Evolutionary conservation across 345 rosid genomes (phyloP).

Genomic region (Garcia nutans): DNA sequence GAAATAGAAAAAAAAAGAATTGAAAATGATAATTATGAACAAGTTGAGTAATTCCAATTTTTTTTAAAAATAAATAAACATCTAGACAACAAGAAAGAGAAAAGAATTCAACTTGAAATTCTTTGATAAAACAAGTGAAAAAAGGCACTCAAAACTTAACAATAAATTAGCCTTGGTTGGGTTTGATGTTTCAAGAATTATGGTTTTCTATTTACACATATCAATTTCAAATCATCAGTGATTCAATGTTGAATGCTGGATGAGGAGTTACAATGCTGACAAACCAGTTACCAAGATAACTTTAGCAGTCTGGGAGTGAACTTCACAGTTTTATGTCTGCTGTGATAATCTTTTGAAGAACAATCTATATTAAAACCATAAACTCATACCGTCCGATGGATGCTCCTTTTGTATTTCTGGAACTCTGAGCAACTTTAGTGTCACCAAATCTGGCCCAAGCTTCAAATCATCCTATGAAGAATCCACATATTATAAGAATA

Average conservation of each 20-base stretch:
- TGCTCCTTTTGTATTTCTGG: conserved; percentile 14
- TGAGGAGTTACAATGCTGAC: conserved; percentile 52
- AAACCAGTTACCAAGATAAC: conserved; percentile 60
- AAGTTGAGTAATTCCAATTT: background rate
- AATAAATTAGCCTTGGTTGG: background rate
- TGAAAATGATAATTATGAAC: too few relatives aligned
- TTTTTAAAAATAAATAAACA: background rate
- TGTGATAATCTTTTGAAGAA: conserved; percentile 56
- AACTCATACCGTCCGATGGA: conserved; percentile 22
- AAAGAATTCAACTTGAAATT: background rate
- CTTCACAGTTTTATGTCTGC: conserved; percentile 56
- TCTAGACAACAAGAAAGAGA: background rate
- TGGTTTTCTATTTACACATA: background rate
- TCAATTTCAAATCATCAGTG: background rate
- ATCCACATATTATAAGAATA: conserved; percentile 37
- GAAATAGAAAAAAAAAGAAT: too few relatives aligned
- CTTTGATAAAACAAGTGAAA: too few relatives aligned
- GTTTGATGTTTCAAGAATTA: background rate
- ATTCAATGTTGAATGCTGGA: background rate
- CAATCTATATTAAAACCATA: conserved; percentile 55
- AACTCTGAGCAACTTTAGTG: conserved; percentile 29
- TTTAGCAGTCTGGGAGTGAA: conserved; percentile 52
- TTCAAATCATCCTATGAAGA: conserved; percentile 62
- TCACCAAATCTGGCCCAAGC: conserved; percentile 54
- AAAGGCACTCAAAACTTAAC: background rate